These are phyloP conservation scores for Leishmania amazonensis DNA, from an alignment of 208 protist genomes.

Conservation along the genomic window DNA sequence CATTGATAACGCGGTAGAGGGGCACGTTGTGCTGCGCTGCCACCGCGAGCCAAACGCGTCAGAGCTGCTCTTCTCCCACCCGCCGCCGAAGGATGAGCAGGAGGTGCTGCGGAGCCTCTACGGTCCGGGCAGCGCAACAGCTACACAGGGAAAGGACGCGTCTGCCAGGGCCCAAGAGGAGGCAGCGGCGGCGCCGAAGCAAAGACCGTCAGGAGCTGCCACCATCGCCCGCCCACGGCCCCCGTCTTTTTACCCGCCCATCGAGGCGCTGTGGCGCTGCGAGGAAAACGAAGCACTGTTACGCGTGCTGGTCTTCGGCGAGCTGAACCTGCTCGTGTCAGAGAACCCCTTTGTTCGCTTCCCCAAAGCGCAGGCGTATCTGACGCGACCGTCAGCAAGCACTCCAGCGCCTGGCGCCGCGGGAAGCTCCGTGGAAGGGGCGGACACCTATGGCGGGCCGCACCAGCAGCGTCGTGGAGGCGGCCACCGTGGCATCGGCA, in stretches of 20 bases:
- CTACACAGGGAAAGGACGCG: background rate
- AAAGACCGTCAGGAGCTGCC: background rate
- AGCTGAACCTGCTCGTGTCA: slow-evolving; percentile 85
- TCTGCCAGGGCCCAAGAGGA: background rate
- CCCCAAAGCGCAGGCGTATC: slow-evolving; percentile 61
- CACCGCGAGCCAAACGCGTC: slow-evolving; percentile 60
- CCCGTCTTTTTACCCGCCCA: slow-evolving; percentile 62
- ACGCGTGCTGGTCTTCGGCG: slow-evolving; percentile 83
- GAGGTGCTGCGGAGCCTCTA: slow-evolving; percentile 51
- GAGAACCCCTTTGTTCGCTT: slow-evolving; percentile 86
- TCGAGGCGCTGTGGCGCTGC: slow-evolving; percentile 75
- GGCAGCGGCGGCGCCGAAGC: background rate
- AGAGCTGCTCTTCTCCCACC: slow-evolving; percentile 77
- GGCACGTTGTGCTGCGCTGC: slow-evolving; percentile 85
- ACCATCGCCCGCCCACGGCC: slow-evolving; percentile 24
- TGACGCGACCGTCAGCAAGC: slow-evolving; percentile 63
- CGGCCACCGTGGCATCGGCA: slow-evolving; percentile 13
- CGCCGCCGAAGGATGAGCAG: slow-evolving; percentile 76
- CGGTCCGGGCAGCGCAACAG: background rate
- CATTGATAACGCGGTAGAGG: slow-evolving; percentile 85
- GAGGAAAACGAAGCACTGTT: slow-evolving; percentile 80
- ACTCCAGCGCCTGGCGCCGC: slow-evolving; percentile 7
- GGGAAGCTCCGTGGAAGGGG: slow-evolving; percentile 14
- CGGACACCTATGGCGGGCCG: background rate
- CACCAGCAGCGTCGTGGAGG: slow-evolving; percentile 21